Conservation (phyloP, 306 rosid genomes). For the Castanea sativa region DNA sequence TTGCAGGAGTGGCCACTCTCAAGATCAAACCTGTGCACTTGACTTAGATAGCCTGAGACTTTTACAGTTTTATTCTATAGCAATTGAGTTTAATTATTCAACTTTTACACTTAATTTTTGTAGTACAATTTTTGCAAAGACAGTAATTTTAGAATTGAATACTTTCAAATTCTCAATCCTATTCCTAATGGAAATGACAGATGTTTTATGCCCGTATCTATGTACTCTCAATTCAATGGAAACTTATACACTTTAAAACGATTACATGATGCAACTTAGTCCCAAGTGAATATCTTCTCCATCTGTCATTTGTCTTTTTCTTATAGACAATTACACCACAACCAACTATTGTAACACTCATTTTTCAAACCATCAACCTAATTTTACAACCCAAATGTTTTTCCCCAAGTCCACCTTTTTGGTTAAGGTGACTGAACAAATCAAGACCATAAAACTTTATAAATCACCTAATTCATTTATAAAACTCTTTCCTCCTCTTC, state of each 20-base stretch:
- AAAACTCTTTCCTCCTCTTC: not conserved
- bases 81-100: not conserved
- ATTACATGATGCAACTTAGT: no score
- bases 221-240: not conserved
- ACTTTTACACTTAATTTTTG: not conserved
- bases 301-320: no score
- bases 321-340: not conserved
- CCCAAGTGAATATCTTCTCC: no score
- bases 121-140: not conserved
- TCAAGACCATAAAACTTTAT: not conserved
- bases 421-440: not conserved
- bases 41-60: not conserved
- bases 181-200: not conserved
- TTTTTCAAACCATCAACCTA: no score
- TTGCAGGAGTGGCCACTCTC: not conserved
- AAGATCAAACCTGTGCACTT: not conserved
- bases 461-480: not conserved
- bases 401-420: not conserved
- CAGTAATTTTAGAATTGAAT: no score
- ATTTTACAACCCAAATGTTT: not conserved
- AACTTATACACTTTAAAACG: not conserved
- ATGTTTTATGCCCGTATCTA: not conserved
- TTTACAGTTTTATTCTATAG: not conserved
- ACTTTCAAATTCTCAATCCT: not conserved
- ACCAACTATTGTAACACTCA: not conserved